Conservation (phyloP, 23 red algal genomes). For the Gracilariopsis chorda region DNA sequence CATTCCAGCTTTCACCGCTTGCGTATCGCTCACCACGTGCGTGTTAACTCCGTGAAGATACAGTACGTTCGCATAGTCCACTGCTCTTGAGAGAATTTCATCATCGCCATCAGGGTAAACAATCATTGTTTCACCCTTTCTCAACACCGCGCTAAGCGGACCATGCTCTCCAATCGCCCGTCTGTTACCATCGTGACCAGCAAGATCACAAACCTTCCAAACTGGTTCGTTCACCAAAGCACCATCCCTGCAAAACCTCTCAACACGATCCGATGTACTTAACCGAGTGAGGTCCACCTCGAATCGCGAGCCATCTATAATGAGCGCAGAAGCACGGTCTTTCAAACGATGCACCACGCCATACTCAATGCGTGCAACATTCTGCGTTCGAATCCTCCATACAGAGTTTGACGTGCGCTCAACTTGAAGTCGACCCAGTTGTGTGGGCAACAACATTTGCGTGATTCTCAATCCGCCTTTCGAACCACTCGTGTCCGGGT, state of each 20-base stretch:
- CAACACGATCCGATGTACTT: too few species aligned
- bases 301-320: not conserved
- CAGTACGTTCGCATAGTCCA: slow-evolving; percentile 19
- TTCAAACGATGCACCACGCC: not conserved
- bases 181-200: too few species aligned
- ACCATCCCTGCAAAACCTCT: too few species aligned
- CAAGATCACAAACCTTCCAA: too few species aligned
- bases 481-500: slow-evolving; percentile 44
- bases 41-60: slow-evolving; percentile 30
- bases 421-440: slow-evolving; percentile 14
- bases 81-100: not conserved
- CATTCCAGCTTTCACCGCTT: not conserved
- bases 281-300: too few species aligned
- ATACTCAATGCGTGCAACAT: slow-evolving; percentile 31
- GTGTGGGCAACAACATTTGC: not conserved
- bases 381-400: slow-evolving; percentile 29
- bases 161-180: too few species aligned
- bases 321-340: slow-evolving; percentile 1
- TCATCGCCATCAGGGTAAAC: slow-evolving; percentile 30
- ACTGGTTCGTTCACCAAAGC: too few species aligned
- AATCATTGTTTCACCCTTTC: not conserved
- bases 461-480: slow-evolving; percentile 41
- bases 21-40: not conserved
- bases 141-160: not conserved
- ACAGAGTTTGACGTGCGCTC: not conserved